Conservation (phyloP, 2,329 filamentous ascomycete genomes). For the Endoconidiophora laricicola region DNA sequence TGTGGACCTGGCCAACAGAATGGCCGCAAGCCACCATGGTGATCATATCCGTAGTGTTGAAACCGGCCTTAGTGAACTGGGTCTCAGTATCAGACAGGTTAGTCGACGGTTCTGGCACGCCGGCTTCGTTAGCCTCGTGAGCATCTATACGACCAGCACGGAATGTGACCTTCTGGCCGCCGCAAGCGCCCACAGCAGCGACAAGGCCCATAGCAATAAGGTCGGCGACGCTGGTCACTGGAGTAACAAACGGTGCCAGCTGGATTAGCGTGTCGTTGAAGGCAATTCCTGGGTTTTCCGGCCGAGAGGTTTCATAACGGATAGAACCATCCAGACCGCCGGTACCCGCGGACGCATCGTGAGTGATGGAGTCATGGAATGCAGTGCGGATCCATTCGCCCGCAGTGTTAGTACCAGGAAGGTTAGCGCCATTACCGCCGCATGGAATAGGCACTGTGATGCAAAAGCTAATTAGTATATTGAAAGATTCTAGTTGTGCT, state of each 20-base stretch:
- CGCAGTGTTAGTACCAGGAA: conserved; percentile 16
- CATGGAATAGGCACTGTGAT: conserved; percentile 13
- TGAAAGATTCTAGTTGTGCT: too few species aligned
- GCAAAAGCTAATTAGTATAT: neutral
- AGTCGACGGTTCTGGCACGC: conserved; percentile 20
- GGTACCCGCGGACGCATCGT: conserved; percentile 16
- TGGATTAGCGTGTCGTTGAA: conserved; percentile 19
- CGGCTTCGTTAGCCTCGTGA: conserved; percentile 17
- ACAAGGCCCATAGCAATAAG: conserved; percentile 20
- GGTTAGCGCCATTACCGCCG: conserved; percentile 14
- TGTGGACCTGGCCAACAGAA: conserved; percentile 27
- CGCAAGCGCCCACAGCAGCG: conserved; percentile 14
- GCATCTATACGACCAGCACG: conserved; percentile 20
- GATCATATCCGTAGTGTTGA: conserved; percentile 22
- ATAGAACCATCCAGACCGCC: conserved; percentile 21
- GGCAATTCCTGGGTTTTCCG: conserved; percentile 18
- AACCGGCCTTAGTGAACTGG: conserved; percentile 20
- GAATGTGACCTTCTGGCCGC: conserved; percentile 17
- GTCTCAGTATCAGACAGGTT: conserved; percentile 16
- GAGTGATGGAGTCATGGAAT: conserved; percentile 20
- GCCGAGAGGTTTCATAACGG: conserved; percentile 18
- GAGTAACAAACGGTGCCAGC: conserved; percentile 16
- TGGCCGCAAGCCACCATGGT: conserved; percentile 23
- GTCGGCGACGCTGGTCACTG: conserved; percentile 17
- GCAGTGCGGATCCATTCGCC: conserved; percentile 21